Evolutionary conservation across 1,284 basidiomycete genomes (phyloP).

Genomic region (Papiliotrema flavescens): DNA sequence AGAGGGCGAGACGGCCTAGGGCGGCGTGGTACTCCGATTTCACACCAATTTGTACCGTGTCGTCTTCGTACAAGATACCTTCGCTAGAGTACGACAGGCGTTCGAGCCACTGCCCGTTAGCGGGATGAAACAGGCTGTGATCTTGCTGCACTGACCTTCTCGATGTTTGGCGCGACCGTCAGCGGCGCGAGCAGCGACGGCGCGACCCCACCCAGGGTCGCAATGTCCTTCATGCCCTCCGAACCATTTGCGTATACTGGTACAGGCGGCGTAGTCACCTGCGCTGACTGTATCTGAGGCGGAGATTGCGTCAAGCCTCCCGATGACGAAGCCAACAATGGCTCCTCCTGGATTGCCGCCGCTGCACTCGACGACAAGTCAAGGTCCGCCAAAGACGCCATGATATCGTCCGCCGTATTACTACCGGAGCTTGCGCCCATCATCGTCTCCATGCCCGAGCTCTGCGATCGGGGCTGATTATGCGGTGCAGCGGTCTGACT

Average conservation of each 20-base stretch:
- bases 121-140: too few relatives aligned
- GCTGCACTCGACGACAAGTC: slow-evolving; percentile 58
- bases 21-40: slow-evolving; percentile 94
- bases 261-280: slow-evolving; percentile 2
- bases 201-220: slow-evolving; percentile 42
- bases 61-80: slow-evolving; percentile 93
- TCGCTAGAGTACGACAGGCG: slow-evolving; percentile 76
- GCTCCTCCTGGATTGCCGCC: slow-evolving; percentile 36
- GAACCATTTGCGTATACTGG: background rate
- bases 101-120: slow-evolving; percentile 65
- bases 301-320: background rate
- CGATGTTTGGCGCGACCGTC: slow-evolving; percentile 65
- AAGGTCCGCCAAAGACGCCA: slow-evolving; percentile 75
- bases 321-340: slow-evolving; percentile 14
- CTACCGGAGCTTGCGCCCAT: slow-evolving; percentile 36
- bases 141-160: slow-evolving; percentile 52
- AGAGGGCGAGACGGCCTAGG: slow-evolving; percentile 85
- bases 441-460: slow-evolving; percentile 27
- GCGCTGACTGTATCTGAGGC: slow-evolving; percentile 4
- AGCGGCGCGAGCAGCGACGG: slow-evolving; percentile 52
- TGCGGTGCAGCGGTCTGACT: background rate
- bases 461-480: slow-evolving; percentile 9
- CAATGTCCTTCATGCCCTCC: slow-evolving; percentile 18
- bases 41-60: slow-evolving; percentile 90
- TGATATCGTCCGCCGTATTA: slow-evolving; percentile 56